phyloP scores from a whole-genome alignment of 768 basidiomycete genomes.

The Tephrocybe sp. region DNA sequence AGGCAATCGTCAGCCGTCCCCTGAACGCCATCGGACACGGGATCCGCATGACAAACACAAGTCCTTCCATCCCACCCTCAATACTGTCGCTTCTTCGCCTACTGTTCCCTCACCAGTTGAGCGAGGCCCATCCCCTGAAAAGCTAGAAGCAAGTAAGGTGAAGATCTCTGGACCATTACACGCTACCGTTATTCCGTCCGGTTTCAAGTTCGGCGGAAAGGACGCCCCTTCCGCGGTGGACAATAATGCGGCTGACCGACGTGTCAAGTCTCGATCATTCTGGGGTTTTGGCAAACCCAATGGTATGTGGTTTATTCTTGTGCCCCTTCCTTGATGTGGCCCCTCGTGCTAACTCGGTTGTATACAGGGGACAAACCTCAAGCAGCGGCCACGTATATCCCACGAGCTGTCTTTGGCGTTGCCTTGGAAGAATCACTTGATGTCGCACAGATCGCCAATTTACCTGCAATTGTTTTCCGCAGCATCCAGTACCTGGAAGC shows the following conservation, averaged over 20 bases:
- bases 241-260: constrained; percentile 55
- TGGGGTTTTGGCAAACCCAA: constrained; percentile 84
- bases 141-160: constrained; percentile 57
- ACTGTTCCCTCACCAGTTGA: constrained; percentile 42
- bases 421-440: constrained; percentile 84
- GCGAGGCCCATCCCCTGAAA: constrained; percentile 50
- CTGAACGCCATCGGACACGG: constrained; percentile 52
- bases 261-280: constrained; percentile 88
- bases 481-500: constrained; percentile 93
- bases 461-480: constrained; percentile 94
- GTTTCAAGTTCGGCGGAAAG: constrained; percentile 88
- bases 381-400: constrained; percentile 36
- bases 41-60: constrained; percentile 54
- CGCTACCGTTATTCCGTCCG: constrained; percentile 80
- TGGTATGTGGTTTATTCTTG: constrained; percentile 31
- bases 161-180: constrained; percentile 90
- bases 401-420: constrained; percentile 86
- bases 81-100: constrained; percentile 48
- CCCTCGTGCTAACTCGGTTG: constrained; percentile 13
- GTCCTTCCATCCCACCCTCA: constrained; percentile 61
- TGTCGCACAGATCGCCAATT: constrained; percentile 82
- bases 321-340: constrained; percentile 3
- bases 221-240: constrained; percentile 45
- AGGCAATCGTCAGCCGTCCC: constrained; percentile 43
- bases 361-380: constrained; percentile 33